Conservation (phyloP, 805 yeast genomes). For the Saccharomyces kudriavzevii region DNA sequence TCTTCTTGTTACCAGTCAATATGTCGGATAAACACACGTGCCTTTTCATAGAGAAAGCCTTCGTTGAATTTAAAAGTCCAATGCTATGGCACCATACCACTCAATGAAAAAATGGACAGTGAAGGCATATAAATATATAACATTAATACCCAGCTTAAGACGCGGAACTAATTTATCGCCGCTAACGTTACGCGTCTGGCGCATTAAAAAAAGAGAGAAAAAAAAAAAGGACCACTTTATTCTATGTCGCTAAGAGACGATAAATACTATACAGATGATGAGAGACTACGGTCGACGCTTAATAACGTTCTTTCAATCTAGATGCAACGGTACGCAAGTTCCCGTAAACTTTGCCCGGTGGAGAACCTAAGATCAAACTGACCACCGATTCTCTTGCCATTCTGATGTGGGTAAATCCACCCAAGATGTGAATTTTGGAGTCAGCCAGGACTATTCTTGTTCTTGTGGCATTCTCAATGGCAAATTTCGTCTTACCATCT, state of each 20-base stretch:
- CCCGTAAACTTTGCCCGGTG: constrained; percentile 97
- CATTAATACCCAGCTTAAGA: not conserved
- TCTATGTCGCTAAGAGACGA: not conserved
- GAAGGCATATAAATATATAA: not conserved
- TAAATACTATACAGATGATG: constrained; percentile 1
- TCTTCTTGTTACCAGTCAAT: constrained; percentile 11
- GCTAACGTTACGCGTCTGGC: not conserved
- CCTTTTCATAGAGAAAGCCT: constrained; percentile 5
- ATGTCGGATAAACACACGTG: constrained; percentile 8
- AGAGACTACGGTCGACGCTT: not conserved
- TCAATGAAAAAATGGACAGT: not conserved
- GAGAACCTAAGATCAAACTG: constrained; percentile 88
- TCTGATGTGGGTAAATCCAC: constrained; percentile 93
- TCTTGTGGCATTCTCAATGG: constrained; percentile 96
- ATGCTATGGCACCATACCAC: not conserved
- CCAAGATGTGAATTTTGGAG: constrained; percentile 89
- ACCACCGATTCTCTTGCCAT: constrained; percentile 99
- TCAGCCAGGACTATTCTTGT: constrained; percentile 97
- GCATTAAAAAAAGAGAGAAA: not conserved
- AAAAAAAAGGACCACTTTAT: not conserved
- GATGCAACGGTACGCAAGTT: constrained; percentile 95
- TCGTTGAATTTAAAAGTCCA: not conserved
- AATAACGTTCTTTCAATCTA: constrained; percentile 92
- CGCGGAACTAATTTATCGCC: constrained; percentile 1
- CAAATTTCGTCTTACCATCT: constrained; percentile 97